Conservation (phyloP, 768 basidiomycete species). For the Cystobasidium tubakii region DNA sequence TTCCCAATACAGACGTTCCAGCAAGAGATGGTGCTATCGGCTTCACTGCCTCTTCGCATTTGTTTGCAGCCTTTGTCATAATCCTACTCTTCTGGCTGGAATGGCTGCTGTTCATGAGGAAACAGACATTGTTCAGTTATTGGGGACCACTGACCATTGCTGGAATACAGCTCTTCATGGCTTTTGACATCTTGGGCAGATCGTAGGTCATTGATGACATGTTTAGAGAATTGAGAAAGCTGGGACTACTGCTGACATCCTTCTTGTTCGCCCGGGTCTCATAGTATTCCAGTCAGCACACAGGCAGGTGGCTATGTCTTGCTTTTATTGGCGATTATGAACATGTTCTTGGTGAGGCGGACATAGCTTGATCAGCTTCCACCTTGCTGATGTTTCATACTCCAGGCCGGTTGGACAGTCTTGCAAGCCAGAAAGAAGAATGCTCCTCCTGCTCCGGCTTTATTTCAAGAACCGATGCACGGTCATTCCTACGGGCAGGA, state of each 20-base stretch:
- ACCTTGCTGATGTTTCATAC: not conserved
- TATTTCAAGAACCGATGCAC: not conserved
- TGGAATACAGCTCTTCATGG: slow-evolving; percentile 17
- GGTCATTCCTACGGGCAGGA: no score
- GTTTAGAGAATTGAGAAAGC: no score
- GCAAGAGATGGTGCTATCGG: slow-evolving; percentile 12
- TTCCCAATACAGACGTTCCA: slow-evolving; percentile 24
- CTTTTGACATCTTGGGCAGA: slow-evolving; percentile 20
- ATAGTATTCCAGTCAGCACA: not conserved
- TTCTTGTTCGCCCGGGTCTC: not conserved
- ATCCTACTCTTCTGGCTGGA: slow-evolving; percentile 4
- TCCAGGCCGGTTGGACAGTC: slow-evolving; percentile 1
- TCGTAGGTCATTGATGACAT: not conserved
- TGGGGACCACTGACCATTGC: slow-evolving; percentile 22
- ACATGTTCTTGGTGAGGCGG: slow-evolving; percentile 10
- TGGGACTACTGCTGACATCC: not conserved
- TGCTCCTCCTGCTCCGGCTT: not conserved
- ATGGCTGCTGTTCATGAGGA: not conserved
- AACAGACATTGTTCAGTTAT: not conserved
- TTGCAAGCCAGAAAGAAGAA: not conserved
- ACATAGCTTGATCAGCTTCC: no score
- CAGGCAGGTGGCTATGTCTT: slow-evolving; percentile 14
- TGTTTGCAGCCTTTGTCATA: not conserved
- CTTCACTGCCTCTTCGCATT: not conserved
- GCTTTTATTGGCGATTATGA: slow-evolving; percentile 3